Evolutionary conservation across 768 basidiomycete species (phyloP), one percentile per base, ranked within the genome.

Genomic region (Leccinum variicolor): DNA sequence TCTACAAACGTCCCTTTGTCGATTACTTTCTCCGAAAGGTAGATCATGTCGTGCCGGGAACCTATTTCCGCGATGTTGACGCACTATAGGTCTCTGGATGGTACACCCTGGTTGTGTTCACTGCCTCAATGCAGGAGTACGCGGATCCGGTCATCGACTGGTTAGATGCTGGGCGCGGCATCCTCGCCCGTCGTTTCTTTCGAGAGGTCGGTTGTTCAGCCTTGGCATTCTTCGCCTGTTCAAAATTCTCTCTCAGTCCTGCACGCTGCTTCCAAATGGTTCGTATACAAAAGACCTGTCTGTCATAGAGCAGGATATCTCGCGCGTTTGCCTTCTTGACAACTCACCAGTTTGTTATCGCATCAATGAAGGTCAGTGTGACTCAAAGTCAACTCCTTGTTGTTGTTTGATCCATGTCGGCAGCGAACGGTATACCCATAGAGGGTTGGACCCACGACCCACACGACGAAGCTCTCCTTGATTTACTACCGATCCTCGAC

Each of bases 101-200:
- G 97, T 99, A 99, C 75, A 98, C 95, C 1, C 83, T 99, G 58
- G 94, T 99, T 53, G 94, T 99, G 62, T 99, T 96, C 75, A 99
- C 97, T 31, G 97, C 97, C 7, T 98, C 96, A 9, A 93, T 99
- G 92, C 90, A 94, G 68, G 97, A 99, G 74, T 99, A 99, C 72
- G 97, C 97, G 60, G 97, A 99, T 77, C 97, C 97, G 0, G 95
- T 99, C 28, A 99, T 99, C 64, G 97, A 99, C 75, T 99, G 97
- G 97, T 77, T 99, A 54, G 97, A 99, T 69, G 93, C 89, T 54
- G 93, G 94, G 4, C 84, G 93, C 47, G 95, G 94, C 17, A 91
- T 98, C 57, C 83, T 99, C 34, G 84, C 81, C 2, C 89, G 90
- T 60, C 85, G 94, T 34, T 79, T 97, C 61, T 99, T 98, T 75